Percentiles rank a stretch among this genome's conserved stretches.
Conservation (phyloP, 257 asterid genomes). For the Craterostigma plantagineum region DNA sequence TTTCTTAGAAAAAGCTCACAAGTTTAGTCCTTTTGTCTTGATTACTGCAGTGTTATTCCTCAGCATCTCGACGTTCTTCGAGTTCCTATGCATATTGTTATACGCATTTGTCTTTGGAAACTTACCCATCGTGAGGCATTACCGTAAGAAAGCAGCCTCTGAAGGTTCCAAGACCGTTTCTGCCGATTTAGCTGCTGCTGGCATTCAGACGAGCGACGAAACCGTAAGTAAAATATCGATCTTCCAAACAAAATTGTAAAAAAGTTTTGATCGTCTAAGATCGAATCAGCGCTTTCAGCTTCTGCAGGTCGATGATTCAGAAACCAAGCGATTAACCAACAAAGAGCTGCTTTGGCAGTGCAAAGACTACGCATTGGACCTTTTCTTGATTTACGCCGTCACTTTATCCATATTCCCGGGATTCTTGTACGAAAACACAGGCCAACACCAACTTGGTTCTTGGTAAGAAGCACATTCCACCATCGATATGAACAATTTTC, state of each 20-base stretch:
- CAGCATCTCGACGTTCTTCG: constrained; percentile 40
- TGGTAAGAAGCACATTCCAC: constrained; percentile 40
- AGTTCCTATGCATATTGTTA: constrained; percentile 52
- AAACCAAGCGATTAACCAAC: constrained; percentile 33
- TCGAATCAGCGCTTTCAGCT: not conserved
- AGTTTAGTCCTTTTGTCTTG: not conserved
- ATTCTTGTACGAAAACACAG: constrained; percentile 74
- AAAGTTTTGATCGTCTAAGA: not conserved
- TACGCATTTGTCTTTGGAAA: constrained; percentile 50
- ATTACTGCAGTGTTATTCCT: constrained; percentile 47
- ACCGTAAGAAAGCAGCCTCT: constrained; percentile 47
- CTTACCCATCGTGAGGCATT: constrained; percentile 58
- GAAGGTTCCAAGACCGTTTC: constrained; percentile 78
- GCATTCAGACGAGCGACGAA: constrained; percentile 19
- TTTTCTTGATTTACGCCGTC: constrained; percentile 37
- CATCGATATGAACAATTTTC: too few relatives aligned
- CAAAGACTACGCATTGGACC: constrained; percentile 38
- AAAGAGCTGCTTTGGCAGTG: constrained; percentile 32
- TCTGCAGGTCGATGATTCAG: constrained; percentile 19
- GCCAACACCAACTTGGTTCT: constrained; percentile 54
- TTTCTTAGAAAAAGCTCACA: not conserved
- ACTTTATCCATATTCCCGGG: constrained; percentile 77
- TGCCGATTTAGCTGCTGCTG: constrained; percentile 79
- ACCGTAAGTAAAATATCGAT: constrained; percentile 2
- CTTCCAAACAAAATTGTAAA: not conserved